These are phyloP conservation scores for Citrullus colocynthis DNA, from an alignment of 306 rosid genomes.

Conservation along the genomic window DNA sequence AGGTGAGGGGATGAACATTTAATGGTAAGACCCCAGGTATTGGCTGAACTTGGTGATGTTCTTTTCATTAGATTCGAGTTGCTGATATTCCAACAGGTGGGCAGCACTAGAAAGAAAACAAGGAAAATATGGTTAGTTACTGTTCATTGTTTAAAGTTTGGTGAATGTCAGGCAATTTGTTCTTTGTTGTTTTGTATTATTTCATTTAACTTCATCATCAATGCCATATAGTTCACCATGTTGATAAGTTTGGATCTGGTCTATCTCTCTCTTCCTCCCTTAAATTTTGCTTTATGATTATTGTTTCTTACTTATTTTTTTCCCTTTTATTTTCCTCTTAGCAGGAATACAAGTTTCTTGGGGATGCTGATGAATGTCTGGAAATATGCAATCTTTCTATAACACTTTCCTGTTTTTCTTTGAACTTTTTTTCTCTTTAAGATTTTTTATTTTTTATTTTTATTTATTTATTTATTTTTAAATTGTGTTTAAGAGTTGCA, in stretches of 20 bases:
- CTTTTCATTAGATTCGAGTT: not conserved
- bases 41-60: not conserved
- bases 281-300: too few species aligned
- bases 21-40: not conserved
- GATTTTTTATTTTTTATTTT: not conserved
- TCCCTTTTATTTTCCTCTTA: not conserved
- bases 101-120: not conserved
- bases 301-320: not conserved
- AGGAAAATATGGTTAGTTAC: not conserved
- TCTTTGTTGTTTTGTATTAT: not conserved
- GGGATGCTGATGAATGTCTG: not conserved
- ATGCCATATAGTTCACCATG: not conserved
- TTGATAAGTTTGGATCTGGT: not conserved
- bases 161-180: not conserved
- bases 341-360: not conserved
- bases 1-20: not conserved
- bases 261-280: not conserved
- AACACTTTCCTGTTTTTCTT: not conserved
- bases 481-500: too few species aligned
- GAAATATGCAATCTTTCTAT: not conserved
- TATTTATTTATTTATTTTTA: too few species aligned
- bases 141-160: not conserved
- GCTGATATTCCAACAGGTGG: not conserved
- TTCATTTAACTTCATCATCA: not conserved
- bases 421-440: not conserved